These are phyloP conservation scores for Wallacemonas sp. DNA, from an alignment of 208 protist species.

Conservation along the genomic window DNA sequence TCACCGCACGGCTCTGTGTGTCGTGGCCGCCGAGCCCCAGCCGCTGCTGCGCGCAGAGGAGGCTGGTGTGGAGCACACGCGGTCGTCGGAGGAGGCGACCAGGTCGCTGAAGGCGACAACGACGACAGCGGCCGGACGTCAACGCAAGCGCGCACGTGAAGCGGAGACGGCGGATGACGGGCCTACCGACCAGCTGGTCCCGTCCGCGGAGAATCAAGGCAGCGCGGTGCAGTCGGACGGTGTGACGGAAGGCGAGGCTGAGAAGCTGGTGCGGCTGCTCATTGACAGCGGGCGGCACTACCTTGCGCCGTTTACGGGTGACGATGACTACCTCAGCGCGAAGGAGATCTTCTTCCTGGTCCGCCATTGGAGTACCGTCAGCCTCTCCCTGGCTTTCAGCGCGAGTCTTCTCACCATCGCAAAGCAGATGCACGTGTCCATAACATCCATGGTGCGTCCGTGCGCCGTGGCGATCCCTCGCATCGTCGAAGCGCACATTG, in stretches of 20 bases:
- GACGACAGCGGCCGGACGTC: too few species aligned
- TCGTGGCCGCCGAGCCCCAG: neutral
- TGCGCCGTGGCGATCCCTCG: conserved; percentile 26
- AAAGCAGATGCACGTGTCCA: conserved; percentile 28
- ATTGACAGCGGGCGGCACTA: conserved; percentile 20
- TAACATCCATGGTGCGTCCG: conserved; percentile 44
- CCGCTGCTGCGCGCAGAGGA: neutral
- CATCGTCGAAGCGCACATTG: conserved; percentile 26
- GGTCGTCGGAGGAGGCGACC: too few species aligned
- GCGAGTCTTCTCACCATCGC: conserved; percentile 21
- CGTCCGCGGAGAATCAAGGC: too few species aligned
- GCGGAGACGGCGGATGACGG: too few species aligned
- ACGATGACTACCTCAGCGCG: conserved; percentile 66
- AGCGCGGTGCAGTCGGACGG: neutral
- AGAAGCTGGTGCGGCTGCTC: conserved; percentile 20
- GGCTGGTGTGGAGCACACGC: too few species aligned
- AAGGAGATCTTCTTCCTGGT: conserved; percentile 45
- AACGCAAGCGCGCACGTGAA: neutral
- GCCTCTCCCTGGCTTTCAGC: conserved; percentile 19
- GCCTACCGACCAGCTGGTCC: too few species aligned
- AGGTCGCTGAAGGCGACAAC: too few species aligned
- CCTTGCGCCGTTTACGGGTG: conserved; percentile 43
- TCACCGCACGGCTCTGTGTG: neutral
- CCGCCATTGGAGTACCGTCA: conserved; percentile 22
- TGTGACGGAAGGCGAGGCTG: neutral